A percentile compares a stretch with the other conserved stretches of the same genome.
These are phyloP conservation scores for Acacia confusa DNA, from an alignment of 306 rosid species.

Conservation along the genomic window DNA sequence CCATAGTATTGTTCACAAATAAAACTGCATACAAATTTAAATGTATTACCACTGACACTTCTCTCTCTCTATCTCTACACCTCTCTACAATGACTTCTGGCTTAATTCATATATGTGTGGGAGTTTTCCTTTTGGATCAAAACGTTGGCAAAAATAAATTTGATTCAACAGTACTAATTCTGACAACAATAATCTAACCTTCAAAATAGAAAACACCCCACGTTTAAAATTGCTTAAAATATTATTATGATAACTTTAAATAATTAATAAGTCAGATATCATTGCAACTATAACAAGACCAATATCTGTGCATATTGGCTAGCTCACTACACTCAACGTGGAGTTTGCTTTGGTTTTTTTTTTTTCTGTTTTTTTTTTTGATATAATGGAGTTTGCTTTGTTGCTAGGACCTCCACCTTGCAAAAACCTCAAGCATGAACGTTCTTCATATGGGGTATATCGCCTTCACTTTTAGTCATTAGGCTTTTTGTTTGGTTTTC, in stretches of 20 bases:
- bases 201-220: no score
- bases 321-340: not conserved
- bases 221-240: no score
- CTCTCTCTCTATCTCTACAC: not conserved
- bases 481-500: not conserved
- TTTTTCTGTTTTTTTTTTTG: no score
- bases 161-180: not conserved
- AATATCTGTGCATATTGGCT: not conserved
- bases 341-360: no score
- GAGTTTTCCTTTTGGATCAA: not conserved
- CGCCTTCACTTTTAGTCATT: not conserved
- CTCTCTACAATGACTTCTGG: not conserved
- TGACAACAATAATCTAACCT: not conserved
- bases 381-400: no score
- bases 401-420: no score
- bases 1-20: conserved; percentile 11
- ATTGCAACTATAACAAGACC: not conserved
- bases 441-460: no score
- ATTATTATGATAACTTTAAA: no score
- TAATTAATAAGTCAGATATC: not conserved
- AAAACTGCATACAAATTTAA: conserved; percentile 10
- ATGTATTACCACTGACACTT: no score
- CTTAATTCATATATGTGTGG: not conserved
- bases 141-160: not conserved
- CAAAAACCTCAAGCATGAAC: no score